Conservation (phyloP, 495 filamentous ascomycete genomes). For the Hyaloscypha finlandica region DNA sequence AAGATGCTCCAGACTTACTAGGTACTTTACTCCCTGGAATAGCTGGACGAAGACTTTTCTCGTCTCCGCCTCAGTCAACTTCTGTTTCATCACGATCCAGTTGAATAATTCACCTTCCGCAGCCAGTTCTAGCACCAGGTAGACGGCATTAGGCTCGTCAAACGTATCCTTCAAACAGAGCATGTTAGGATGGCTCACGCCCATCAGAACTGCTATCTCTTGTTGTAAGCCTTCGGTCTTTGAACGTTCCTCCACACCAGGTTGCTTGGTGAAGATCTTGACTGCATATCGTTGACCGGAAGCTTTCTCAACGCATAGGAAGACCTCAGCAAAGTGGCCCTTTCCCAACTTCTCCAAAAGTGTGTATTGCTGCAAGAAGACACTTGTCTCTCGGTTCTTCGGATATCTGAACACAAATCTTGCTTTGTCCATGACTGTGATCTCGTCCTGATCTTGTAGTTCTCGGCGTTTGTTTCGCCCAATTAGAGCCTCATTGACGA, state of each 20-base stretch:
- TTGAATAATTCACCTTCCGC: constrained; percentile 95
- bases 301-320: constrained; percentile 82
- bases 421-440: constrained; percentile 78
- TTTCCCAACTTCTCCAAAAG: constrained; percentile 87
- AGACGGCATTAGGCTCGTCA: constrained; percentile 87
- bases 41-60: constrained; percentile 88
- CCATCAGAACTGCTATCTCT: constrained; percentile 94
- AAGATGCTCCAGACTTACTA: constrained; percentile 59
- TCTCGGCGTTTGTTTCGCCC: constrained; percentile 90
- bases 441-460: constrained; percentile 84
- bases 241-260: constrained; percentile 74
- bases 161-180: constrained; percentile 95
- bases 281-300: constrained; percentile 86
- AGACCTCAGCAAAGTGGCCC: constrained; percentile 95
- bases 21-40: constrained; percentile 90
- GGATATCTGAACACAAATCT: constrained; percentile 92
- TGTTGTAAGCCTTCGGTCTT: constrained; percentile 87
- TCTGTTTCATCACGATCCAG: constrained; percentile 83
- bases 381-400: constrained; percentile 68
- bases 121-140: constrained; percentile 89
- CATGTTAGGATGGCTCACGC: constrained; percentile 93
- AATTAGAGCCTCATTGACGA: constrained; percentile 87
- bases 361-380: constrained; percentile 83
- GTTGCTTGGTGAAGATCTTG: constrained; percentile 87
- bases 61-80: constrained; percentile 80